Base-by-base conservation (phyloP, 1,139 yeast species). In the Geotrichum candidum region DNA sequence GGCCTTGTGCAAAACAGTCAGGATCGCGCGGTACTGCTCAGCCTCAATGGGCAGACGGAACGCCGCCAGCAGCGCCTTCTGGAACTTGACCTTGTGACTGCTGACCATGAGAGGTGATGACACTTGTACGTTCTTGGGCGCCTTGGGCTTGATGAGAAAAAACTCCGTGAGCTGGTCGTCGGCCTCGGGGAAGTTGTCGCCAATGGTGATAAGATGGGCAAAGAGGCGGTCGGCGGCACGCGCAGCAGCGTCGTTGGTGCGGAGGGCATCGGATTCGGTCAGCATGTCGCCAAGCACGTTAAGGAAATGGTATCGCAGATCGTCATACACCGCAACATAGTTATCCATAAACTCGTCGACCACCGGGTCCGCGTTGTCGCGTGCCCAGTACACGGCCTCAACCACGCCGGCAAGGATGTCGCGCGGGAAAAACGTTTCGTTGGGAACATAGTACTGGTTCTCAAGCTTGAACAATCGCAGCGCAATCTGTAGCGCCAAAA, bases 1-100 rank as follows among this genome's bases (percentile, higher is more conserved):
- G 65, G 96, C 78, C 72, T 90, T 90, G 74, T 94, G 97, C 68
- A 94, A 73, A 6, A 91, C 82, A 9, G 84, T 77, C 60, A 94
- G 78, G 1, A 87, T 79, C 0, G 86, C 77, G 73, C 89, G 90
- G 74, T 88, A 87, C 72, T 90, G 96, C 9, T 70, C 74, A 2
- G 67, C 65, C 0, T 79, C 71, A 15, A 84, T 73, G 2, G 80
- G 76, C 51, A 84, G 75, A 35, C 82, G 80, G 63, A 92, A 78
- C 15, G 85, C 74, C 18, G 79, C 72, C 31, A 88, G 73, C 84
- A 96, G 85, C 38, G 84, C 80, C 65, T 82, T 83, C 72, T 92
- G 96, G 72, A 87, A 87, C 52, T 84, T 83, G 1, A 82, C 75
- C 70, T 84, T 85, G 74, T 87, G 90, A 54, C 80, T 79, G 23